Percentiles rank a stretch among this genome's conserved stretches.
Conservation (phyloP, 129 eudicot species). For the Chrysanthemum lavandulifolium region DNA sequence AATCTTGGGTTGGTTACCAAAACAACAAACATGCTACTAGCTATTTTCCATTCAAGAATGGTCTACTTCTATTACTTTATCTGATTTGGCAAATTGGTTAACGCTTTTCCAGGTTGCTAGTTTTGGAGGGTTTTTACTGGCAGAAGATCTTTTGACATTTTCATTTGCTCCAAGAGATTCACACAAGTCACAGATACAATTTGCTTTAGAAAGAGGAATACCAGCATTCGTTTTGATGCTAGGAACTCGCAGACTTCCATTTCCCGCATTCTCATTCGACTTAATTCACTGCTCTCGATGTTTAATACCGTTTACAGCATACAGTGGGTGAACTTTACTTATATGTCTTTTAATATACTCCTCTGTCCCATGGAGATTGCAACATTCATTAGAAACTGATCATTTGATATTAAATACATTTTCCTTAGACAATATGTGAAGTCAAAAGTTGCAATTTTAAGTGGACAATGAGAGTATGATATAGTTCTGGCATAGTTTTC, state of each 20-base stretch:
- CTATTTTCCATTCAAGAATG: neutral
- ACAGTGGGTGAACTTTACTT: conserved; percentile 49
- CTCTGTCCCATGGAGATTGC: neutral
- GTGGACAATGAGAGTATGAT: neutral
- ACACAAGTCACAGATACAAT: conserved; percentile 93
- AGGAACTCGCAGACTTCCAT: conserved; percentile 85
- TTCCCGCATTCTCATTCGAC: conserved; percentile 75
- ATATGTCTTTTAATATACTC: neutral
- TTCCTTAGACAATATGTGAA: neutral
- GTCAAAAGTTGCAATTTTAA: neutral
- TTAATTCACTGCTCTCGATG: conserved; percentile 87
- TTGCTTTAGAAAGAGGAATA: conserved; percentile 91
- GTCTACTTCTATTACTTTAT: neutral
- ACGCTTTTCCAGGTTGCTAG: conserved; percentile 80
- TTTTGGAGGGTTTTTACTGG: conserved; percentile 85
- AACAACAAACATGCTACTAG: neutral
- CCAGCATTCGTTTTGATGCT: conserved; percentile 97
- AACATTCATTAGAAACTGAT: neutral
- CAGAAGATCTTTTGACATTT: conserved; percentile 74
- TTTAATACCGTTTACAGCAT: conserved; percentile 76
- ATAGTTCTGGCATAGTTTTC: conserved; percentile 12
- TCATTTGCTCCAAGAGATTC: conserved; percentile 99
- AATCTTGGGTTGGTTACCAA: neutral
- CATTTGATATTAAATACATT: too few species aligned
- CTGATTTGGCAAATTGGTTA: neutral